Evolutionary conservation across 179 eudicot genomes (phyloP).

Genomic region (Silene noctiflora): DNA sequence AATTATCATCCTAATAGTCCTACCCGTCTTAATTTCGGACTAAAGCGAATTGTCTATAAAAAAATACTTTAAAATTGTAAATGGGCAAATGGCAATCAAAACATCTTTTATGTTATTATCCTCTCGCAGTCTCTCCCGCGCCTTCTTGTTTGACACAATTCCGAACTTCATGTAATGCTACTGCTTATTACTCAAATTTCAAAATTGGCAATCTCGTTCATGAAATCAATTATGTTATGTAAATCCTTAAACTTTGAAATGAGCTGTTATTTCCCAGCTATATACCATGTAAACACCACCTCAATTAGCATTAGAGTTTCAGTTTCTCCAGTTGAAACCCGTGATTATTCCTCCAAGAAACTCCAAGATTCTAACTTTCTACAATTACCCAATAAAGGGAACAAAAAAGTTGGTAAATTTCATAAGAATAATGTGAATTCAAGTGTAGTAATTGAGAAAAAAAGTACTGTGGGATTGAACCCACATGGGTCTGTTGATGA

Average conservation of each 20-base stretch:
- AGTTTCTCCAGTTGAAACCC: constrained; percentile 27
- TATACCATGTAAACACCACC: constrained; percentile 38
- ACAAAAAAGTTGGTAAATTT: constrained; percentile 25
- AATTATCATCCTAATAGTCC: too few relatives aligned
- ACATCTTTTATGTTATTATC: too few relatives aligned
- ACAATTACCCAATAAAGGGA: constrained; percentile 27
- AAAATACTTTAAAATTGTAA: too few relatives aligned
- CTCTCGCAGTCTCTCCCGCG: too few relatives aligned
- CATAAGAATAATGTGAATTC: constrained; percentile 25
- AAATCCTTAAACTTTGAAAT: constrained; percentile 51
- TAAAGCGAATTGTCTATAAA: too few relatives aligned
- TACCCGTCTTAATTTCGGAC: too few relatives aligned
- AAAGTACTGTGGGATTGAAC: constrained; percentile 23
- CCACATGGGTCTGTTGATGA: constrained; percentile 26
- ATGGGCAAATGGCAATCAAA: too few relatives aligned
- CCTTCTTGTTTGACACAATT: too few relatives aligned
- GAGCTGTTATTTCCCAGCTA: constrained; percentile 37
- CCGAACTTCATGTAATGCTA: too few relatives aligned
- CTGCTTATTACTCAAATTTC: background rate
- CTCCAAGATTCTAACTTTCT: constrained; percentile 15
- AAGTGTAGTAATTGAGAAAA: constrained; percentile 24
- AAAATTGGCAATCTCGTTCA: background rate
- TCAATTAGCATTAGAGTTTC: constrained; percentile 31
- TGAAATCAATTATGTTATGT: constrained; percentile 37
- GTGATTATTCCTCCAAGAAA: constrained; percentile 36